Conservation (phyloP, 2,329 filamentous ascomycete species). For the Alternaria angustiovoidea region DNA sequence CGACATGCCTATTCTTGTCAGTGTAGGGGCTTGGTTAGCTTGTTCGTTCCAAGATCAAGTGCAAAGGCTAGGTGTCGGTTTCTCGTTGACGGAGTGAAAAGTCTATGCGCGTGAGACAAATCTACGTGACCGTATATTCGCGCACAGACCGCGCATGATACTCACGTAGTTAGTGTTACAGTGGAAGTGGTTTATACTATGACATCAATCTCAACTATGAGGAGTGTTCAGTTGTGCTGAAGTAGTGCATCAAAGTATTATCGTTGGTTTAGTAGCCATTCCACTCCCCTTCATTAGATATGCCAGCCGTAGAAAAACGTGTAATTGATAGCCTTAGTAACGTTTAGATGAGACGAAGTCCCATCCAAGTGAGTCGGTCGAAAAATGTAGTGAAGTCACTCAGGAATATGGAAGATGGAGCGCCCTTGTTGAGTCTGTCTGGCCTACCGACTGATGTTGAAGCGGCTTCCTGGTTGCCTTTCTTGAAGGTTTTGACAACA, state of each 20-base stretch:
- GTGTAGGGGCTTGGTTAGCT: not conserved
- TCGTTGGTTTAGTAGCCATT: no score
- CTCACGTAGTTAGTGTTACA: not conserved
- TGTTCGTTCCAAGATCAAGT: not conserved
- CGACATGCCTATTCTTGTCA: not conserved
- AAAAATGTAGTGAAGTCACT: no score
- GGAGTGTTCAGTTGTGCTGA: no score
- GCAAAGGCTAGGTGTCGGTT: not conserved
- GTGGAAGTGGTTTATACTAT: not conserved
- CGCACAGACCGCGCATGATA: not conserved
- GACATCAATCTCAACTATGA: not conserved
- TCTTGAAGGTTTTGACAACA: not conserved
- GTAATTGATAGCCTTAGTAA: no score
- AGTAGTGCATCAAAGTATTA: no score
- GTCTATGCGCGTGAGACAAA: not conserved
- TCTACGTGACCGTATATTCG: not conserved
- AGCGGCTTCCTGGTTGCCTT: not conserved
- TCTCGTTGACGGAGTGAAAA: not conserved
- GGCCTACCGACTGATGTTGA: not conserved
- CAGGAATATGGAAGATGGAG: no score
- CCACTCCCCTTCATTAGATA: no score
- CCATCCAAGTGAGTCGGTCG: no score
- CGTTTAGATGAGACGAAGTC: no score
- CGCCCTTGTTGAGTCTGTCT: not conserved
- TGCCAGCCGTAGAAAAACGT: accelerated